Percentiles rank a stretch among this genome's conserved stretches.
These are phyloP conservation scores for Sarocladium strictum DNA, from an alignment of 2,329 filamentous ascomycete genomes.

Conservation along the genomic window DNA sequence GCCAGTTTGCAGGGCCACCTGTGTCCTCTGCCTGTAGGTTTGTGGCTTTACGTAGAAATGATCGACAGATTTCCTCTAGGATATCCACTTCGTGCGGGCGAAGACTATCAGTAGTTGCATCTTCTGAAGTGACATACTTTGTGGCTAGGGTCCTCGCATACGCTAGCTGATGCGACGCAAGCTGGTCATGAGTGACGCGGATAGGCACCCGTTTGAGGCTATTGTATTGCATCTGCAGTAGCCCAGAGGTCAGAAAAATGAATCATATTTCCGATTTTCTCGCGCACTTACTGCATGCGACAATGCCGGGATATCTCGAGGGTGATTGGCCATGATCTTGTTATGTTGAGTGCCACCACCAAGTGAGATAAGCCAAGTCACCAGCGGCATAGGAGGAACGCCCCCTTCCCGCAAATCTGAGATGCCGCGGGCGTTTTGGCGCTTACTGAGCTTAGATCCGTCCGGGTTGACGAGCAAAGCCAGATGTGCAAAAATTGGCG, in stretches of 20 bases:
- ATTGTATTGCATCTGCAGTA: neutral
- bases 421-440: neutral
- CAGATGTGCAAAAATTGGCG: conserved; percentile 74
- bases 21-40: neutral
- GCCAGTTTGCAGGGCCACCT: neutral
- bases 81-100: neutral
- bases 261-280: neutral
- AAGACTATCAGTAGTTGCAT: neutral
- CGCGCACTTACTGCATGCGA: neutral
- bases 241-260: neutral
- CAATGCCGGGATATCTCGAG: neutral
- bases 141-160: neutral
- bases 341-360: neutral
- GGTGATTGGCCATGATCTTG: conserved; percentile 5
- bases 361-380: conserved; percentile 1
- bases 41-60: neutral
- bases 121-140: neutral
- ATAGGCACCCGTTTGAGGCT: conserved; percentile 5
- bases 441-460: conserved; percentile 79
- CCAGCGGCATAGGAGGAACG: conserved; percentile 1
- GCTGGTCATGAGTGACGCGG: neutral
- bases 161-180: neutral
- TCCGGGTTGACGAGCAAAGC: conserved; percentile 64
- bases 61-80: neutral
- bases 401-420: neutral